Conservation (phyloP, 75 land plant species). For the Selaginella tamariscina region DNA sequence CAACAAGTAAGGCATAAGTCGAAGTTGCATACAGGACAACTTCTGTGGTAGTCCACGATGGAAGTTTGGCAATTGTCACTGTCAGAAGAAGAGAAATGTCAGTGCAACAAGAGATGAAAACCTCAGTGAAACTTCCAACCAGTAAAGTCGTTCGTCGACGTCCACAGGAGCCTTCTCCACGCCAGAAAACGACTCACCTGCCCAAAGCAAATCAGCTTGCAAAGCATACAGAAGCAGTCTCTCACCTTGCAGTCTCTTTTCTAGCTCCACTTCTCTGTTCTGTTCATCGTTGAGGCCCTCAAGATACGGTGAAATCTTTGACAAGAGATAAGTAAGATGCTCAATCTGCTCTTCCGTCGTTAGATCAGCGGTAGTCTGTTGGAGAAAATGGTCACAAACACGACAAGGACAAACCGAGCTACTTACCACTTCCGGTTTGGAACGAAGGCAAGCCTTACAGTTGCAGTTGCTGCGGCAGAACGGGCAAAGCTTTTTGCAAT, state of each 20-base stretch:
- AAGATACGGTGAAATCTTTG: slow-evolving; percentile 58
- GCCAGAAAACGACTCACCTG: slow-evolving; percentile 15
- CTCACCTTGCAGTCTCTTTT: slow-evolving; percentile 24
- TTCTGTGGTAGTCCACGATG: slow-evolving; percentile 60
- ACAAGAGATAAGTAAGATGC: slow-evolving; percentile 37
- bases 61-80: slow-evolving; percentile 67
- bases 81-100: slow-evolving; percentile 11
- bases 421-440: slow-evolving; percentile 24
- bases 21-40: slow-evolving; percentile 56
- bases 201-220: neutral
- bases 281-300: slow-evolving; percentile 54
- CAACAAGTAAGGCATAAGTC: slow-evolving; percentile 70
- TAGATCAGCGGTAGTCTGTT: slow-evolving; percentile 15
- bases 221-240: neutral
- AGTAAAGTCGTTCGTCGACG: slow-evolving; percentile 24
- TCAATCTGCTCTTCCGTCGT: slow-evolving; percentile 16
- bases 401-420: neutral
- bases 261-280: slow-evolving; percentile 50
- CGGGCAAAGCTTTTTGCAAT: slow-evolving; percentile 49
- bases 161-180: slow-evolving; percentile 20
- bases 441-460: slow-evolving; percentile 49
- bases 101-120: neutral
- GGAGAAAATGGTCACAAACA: neutral
- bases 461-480: slow-evolving; percentile 59
- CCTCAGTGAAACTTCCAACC: slow-evolving; percentile 14